phyloP scores from a whole-genome alignment of 768 basidiomycete species.

The Russula earlei region DNA sequence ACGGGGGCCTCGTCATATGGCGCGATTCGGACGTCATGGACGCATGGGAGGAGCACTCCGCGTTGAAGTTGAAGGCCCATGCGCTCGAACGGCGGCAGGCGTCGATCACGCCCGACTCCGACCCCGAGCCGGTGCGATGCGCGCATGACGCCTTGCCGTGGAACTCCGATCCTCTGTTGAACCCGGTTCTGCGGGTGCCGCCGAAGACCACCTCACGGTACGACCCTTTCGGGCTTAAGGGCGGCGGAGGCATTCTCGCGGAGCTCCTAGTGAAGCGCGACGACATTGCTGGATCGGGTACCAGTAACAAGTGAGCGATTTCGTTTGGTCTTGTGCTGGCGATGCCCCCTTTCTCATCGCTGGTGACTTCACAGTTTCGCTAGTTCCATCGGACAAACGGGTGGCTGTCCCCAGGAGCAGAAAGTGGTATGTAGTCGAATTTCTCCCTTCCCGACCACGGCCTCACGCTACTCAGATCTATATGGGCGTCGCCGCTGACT shows the following conservation, averaged over 20 bases:
- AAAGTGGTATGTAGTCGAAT: constrained; percentile 47
- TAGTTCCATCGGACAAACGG: constrained; percentile 52
- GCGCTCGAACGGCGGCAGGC: constrained; percentile 1
- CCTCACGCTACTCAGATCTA: constrained; percentile 36
- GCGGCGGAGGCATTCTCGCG: constrained; percentile 22
- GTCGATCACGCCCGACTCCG: background rate
- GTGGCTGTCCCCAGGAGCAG: constrained; percentile 65
- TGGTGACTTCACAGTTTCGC: constrained; percentile 43
- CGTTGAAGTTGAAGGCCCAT: constrained; percentile 24
- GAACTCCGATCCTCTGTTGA: constrained; percentile 50
- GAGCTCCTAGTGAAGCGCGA: constrained; percentile 38
- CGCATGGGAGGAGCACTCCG: constrained; percentile 37
- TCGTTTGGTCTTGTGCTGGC: background rate
- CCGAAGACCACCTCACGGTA: constrained; percentile 30
- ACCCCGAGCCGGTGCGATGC: constrained; percentile 36
- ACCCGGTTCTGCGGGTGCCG: constrained; percentile 39
- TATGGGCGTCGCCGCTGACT: constrained; percentile 86
- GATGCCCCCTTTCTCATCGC: background rate
- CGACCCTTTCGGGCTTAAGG: constrained; percentile 30
- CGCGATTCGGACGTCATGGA: constrained; percentile 61
- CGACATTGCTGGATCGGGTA: constrained; percentile 44
- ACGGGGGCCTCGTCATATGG: constrained; percentile 59
- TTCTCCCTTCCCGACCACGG: background rate
- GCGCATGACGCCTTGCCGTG: constrained; percentile 60
- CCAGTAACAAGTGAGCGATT: constrained; percentile 42